A percentile compares a stretch with the other conserved stretches of the same genome.
Evolutionary conservation across 176 grass and related monocot genomes (phyloP).

Genomic region (Melocanna baccifera): DNA sequence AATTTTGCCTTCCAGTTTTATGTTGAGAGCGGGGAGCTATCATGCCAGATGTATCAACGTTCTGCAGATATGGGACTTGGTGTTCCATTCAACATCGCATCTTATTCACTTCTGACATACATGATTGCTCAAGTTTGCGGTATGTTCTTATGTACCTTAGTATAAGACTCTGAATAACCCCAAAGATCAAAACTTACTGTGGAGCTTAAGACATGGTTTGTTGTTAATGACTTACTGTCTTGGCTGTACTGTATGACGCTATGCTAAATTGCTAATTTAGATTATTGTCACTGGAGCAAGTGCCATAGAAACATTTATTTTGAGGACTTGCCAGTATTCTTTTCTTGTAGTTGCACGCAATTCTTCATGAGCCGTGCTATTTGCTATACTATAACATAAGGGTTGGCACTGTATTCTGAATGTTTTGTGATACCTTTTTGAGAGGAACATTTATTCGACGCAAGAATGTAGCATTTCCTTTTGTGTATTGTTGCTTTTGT

Average conservation of each 20-base stretch:
- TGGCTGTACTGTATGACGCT: not conserved
- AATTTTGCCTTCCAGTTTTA: slow-evolving; percentile 53
- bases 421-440: not conserved
- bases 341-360: not conserved
- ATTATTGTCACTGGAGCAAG: not conserved
- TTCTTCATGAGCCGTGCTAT: not conserved
- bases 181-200: not conserved
- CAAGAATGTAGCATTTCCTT: not conserved
- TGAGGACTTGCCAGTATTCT: not conserved
- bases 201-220: not conserved
- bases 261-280: not conserved
- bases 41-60: slow-evolving; percentile 90
- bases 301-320: not conserved
- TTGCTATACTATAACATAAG: not conserved
- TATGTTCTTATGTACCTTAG: slow-evolving; percentile 31
- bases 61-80: slow-evolving; percentile 84
- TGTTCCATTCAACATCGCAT: slow-evolving; percentile 80
- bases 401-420: not conserved
- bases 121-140: slow-evolving; percentile 88
- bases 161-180: not conserved
- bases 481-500: not conserved
- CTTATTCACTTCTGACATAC: slow-evolving; percentile 71
- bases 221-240: not conserved
- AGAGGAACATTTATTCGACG: not conserved
- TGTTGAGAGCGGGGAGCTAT: slow-evolving; percentile 71